Evolutionary conservation across 257 asterid genomes (phyloP), one percentile per base, ranked within the genome.

Genomic region (Rhazya stricta): DNA sequence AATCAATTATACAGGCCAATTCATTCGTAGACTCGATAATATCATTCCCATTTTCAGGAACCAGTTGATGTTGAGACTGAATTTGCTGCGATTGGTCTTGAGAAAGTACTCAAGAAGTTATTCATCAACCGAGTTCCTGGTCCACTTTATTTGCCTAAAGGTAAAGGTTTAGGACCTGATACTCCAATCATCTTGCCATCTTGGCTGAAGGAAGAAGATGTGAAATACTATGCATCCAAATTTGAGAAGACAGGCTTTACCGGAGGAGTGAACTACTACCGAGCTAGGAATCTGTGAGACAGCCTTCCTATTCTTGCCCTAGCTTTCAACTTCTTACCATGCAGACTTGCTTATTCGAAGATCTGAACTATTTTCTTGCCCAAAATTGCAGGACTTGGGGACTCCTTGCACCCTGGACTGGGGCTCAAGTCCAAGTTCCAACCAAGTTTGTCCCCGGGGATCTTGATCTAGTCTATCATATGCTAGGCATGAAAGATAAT

Each of bases 241-340:
- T 91, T 77, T 63, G 83, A 86, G 41, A 86, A 77, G 60, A 78
- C 86, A 9, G 96, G 97, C 70, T 89, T 89, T 84, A 83, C 89
- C 1, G 94, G 96, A 51, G 75, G 86, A n/a, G 41, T 91, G 21
- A 91, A 89, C 61, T 91, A 83, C 80, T 91, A 89, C 63, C 79
- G 96, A 39, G 90, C 94, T 54, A 80, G 88, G 61, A 83, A 88
- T 81, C 66, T 74, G 97, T 89, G 78, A 89, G 84, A 61, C 42
- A n/a, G 0, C 10, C 16, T 42, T 45, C 50, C 57, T 5, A 8
- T 19, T 50, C 56, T 68, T 25, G 32, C 9, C 32, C 3, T 5
- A 66, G 32, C 13, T 37, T 36, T 54, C 27, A 3, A 13, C 10
- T 69, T 45, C 42, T 4, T n/a, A 12, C 48, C 9, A 69, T 4